Conservation (phyloP, 495 filamentous ascomycete species). For the Podospora pseudocomata region DNA sequence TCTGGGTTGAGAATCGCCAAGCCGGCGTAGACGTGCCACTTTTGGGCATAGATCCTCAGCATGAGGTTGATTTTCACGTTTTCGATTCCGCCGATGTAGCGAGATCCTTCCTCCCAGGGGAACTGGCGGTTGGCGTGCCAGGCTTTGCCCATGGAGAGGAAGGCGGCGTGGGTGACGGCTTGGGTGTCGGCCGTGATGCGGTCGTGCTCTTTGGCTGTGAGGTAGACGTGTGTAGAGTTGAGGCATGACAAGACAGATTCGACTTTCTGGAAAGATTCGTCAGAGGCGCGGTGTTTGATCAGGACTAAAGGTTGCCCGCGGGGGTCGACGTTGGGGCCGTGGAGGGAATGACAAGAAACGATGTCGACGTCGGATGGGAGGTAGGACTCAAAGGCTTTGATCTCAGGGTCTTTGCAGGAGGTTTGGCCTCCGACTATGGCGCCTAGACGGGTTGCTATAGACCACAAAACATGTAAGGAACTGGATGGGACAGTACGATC, state of each 20-base stretch:
- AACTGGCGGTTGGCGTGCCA: conserved; percentile 93
- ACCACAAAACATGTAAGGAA: conserved; percentile 19
- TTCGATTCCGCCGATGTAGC: conserved; percentile 95
- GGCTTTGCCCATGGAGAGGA: conserved; percentile 93
- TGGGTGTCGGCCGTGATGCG: conserved; percentile 97
- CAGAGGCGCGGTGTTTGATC: conserved; percentile 85
- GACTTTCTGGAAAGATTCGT: conserved; percentile 71
- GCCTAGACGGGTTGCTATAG: conserved; percentile 81
- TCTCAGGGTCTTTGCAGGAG: conserved; percentile 96
- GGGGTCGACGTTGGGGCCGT: conserved; percentile 86
- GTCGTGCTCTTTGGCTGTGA: conserved; percentile 84
- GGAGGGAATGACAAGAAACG: conserved; percentile 93
- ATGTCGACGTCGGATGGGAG: conserved; percentile 88
- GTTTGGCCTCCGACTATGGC: conserved; percentile 97
- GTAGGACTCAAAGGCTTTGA: conserved; percentile 85
- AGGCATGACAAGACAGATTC: conserved; percentile 77
- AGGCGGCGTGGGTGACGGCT: conserved; percentile 95
- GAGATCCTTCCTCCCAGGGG: conserved; percentile 80
- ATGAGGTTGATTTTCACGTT: conserved; percentile 99
- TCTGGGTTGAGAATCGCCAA: conserved; percentile 93
- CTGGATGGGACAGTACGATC: background rate
- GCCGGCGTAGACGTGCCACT: conserved; percentile 98
- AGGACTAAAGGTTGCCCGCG: conserved; percentile 85
- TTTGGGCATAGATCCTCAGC: conserved; percentile 93
- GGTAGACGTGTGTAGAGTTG: conserved; percentile 74